Evolutionary conservation across 768 basidiomycete species (phyloP), one percentile per base, ranked within the genome.

Genomic region (Hortiboletus campestris): DNA sequence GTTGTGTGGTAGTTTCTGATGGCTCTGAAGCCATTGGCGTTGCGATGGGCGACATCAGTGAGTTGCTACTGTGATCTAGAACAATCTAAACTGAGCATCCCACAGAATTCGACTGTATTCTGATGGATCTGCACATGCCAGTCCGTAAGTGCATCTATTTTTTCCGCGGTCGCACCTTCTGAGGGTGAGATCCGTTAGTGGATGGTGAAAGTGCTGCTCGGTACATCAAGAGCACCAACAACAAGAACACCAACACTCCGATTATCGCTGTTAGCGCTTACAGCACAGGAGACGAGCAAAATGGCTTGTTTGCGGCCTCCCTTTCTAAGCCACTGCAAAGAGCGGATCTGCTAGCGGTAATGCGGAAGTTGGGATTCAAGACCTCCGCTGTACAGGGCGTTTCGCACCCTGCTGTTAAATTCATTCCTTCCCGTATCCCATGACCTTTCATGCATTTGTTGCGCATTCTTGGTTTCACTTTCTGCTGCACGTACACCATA

Each of bases 21-120:
- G 97, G 97, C 9, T 93, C 95, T 6, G 94, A 97, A 72, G 97
- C 97, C 20, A 88, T 98, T 65, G 93, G 94, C 60, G 92, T 98
- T 47, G 94, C 95, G 3, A 94, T 97, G 84, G 93, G 94, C 44
- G 94, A 95, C 66, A 97, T 98, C 74, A 94, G 94, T 97, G 68
- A 75, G 92, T 83, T 14, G 31, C 32, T 10, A 3, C 11, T 12
- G 0, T 36, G 11, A 28, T 42, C 6, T 17, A 28, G 28, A 28
- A 34, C 16, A 17, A 32, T 10, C 11, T 42, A 7, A 42, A 41
- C 57, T 67, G 43, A 69, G 22, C 22, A 11, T 44, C 32, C 34
- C 20, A 31, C 70, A 96, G 94, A 94, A 74, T 97, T 97, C 67
- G 95, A 97, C 67, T 90, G 91, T 60, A 95, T 97, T 68, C 79